Percentiles rank a stretch among this genome's conserved stretches.
Evolutionary conservation across 805 yeast genomes (phyloP).

Genomic region (Kodamaea sagamina): DNA sequence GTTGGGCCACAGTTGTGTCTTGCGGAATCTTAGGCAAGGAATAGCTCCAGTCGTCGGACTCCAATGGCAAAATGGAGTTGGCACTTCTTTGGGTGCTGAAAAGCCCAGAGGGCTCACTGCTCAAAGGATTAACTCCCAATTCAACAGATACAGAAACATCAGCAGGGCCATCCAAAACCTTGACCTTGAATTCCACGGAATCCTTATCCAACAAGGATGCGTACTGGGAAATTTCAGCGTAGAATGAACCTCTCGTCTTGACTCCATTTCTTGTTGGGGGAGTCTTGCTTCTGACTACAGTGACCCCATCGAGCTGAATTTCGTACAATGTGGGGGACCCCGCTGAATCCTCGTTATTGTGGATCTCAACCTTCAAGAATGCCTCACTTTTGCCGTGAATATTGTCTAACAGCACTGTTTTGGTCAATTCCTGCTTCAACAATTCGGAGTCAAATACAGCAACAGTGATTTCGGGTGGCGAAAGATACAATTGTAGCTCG

Average conservation of each 20-base stretch:
- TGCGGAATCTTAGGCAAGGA: background rate
- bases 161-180: background rate
- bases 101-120: background rate
- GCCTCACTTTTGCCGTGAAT: background rate
- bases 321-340: constrained; percentile 14
- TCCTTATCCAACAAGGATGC: constrained; percentile 20
- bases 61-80: background rate
- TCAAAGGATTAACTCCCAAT: background rate
- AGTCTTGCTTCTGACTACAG: constrained; percentile 32
- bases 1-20: constrained; percentile 26
- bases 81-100: background rate
- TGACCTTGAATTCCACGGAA: background rate
- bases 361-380: background rate
- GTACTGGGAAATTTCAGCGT: constrained; percentile 28
- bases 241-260: constrained; percentile 14
- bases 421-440: background rate
- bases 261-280: constrained; percentile 17
- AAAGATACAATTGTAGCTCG: background rate
- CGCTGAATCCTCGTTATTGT: background rate
- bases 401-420: background rate
- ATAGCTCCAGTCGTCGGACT: background rate
- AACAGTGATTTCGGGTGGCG: background rate
- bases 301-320: constrained; percentile 23
- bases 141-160: background rate
- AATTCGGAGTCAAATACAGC: background rate